Percentiles rank a stretch among this genome's conserved stretches.
phyloP scores from a whole-genome alignment of 228 moss, liverwort and hornwort genomes.

The Sphagnum magellanicum region DNA sequence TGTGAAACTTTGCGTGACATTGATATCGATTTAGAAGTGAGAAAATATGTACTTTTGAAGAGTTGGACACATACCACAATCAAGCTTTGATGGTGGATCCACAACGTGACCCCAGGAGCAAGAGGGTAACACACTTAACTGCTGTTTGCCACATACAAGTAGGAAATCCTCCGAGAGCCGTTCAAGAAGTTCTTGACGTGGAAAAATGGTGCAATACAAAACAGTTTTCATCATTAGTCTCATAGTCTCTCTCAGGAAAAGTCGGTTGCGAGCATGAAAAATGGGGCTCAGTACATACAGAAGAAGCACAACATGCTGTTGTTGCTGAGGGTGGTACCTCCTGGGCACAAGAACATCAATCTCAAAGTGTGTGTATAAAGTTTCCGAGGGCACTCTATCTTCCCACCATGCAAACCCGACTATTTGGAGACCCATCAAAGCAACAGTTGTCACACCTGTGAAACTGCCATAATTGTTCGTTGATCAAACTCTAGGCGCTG shows the following conservation, averaged over 20 bases:
- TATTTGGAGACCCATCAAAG: conserved; percentile 27
- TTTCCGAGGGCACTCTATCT: conserved; percentile 28
- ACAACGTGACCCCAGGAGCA: conserved; percentile 34
- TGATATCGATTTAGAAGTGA: no score
- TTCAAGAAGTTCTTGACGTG: conserved; percentile 35
- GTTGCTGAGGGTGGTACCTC: conserved; percentile 32
- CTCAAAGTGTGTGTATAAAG: conserved; percentile 40
- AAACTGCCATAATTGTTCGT: no score
- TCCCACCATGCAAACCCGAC: conserved; percentile 46
- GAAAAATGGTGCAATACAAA: conserved; percentile 46
- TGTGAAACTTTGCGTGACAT: no score
- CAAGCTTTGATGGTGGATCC: conserved; percentile 1
- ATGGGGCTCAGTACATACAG: conserved; percentile 38
- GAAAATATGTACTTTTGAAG: no score
- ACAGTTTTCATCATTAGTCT: conserved; percentile 28
- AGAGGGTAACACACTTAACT: conserved; percentile 24
- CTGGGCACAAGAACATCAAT: conserved; percentile 14
- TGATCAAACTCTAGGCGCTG: no score
- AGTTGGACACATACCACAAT: no score
- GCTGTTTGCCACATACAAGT: conserved; percentile 37
- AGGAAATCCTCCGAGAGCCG: conserved; percentile 37
- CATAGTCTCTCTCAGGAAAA: conserved; percentile 45
- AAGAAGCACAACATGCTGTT: conserved; percentile 32
- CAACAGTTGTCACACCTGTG: conserved; percentile 42
- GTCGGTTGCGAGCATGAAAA: conserved; percentile 28